Percentiles rank a stretch among this genome's conserved stretches.
phyloP scores from a whole-genome alignment of 179 eudicot genomes.

The Carnegiea gigantea region DNA sequence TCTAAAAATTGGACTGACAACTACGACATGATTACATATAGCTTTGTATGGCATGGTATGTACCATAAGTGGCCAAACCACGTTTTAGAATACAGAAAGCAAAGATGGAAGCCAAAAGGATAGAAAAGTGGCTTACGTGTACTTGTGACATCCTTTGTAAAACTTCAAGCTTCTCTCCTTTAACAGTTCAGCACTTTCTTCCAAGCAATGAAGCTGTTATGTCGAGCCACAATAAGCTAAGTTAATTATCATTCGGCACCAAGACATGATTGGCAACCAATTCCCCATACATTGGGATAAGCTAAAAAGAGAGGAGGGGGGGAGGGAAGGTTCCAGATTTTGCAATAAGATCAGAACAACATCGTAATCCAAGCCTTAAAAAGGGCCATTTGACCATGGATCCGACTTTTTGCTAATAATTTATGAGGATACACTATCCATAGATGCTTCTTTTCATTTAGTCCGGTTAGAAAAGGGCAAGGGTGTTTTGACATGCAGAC shows the following conservation, averaged over 20 bases:
- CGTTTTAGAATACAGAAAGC: neutral
- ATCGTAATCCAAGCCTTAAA: too few relatives aligned
- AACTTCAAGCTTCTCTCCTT: slow-evolving; percentile 78
- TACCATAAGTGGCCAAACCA: neutral
- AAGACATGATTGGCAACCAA: slow-evolving; percentile 3
- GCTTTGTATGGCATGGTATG: neutral
- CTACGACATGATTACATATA: too few relatives aligned
- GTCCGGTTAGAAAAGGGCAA: too few relatives aligned
- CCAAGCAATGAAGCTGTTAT: slow-evolving; percentile 71
- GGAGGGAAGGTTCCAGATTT: too few relatives aligned
- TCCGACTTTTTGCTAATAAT: too few relatives aligned
- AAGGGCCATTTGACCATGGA: too few relatives aligned
- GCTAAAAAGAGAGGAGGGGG: too few relatives aligned
- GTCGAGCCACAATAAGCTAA: slow-evolving; percentile 6
- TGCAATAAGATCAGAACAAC: too few relatives aligned
- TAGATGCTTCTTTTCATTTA: too few relatives aligned
- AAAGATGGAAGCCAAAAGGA: neutral
- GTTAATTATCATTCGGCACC: slow-evolving; percentile 9
- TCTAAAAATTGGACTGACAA: neutral
- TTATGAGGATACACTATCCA: too few relatives aligned
- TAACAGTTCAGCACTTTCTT: slow-evolving; percentile 70
- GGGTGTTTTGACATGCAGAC: too few relatives aligned
- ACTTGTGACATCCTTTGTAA: slow-evolving; percentile 87
- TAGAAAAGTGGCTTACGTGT: slow-evolving; percentile 58
- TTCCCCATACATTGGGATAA: neutral